Base-by-base conservation (phyloP, 768 basidiomycete genomes). In the Pleurotus djamor region DNA sequence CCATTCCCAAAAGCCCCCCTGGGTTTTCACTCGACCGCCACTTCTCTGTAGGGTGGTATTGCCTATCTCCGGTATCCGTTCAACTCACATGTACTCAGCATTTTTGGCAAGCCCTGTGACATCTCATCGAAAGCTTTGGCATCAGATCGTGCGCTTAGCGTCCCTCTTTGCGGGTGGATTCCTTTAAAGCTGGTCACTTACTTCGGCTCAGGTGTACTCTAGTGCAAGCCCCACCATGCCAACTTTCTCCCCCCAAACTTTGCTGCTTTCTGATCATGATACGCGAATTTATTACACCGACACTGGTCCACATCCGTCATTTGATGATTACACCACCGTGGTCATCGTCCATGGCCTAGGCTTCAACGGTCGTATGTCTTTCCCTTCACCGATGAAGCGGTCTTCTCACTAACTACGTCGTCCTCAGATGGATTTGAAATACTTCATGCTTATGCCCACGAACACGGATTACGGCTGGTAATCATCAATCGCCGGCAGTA, bases 321-420 rank as follows among this genome's bases (percentile, higher is more conserved):
- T 72, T 7, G 52, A 34, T n/a, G 64, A 72, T 51, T 76, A 77
- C 58, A 76, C 72, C 0, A 77, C 75, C 2, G 36, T 77, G 3
- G 54, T 76, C 7, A 56, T 74, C 21, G 58, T 72, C 34, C 75
- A 77, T 58, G 76, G 77, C 10, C 67, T 61, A 9, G 69, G 64
- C n/a, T 73, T 76, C 59, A 73, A 67, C 49, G 67, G 67, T 45
- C 60, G 75, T 76, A 52, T 48, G 74, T 69, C 5, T 37, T 7
- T 14, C n/a, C 6, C 7, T 56, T 48, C 47, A 8, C 9, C 52
- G 37, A 6, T n/a, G 2, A 4, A 5, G 13, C n/a, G 1, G 41
- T 43, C 41, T 43, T n/a, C 41, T 43, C n/a, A n/a, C 34, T 17
- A 16, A 8, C 36, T 60, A 13, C 28, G 1, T 38, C 48, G 21